Conservation (phyloP, 2,329 filamentous ascomycete genomes). For the Dactylellina parvicollis region DNA sequence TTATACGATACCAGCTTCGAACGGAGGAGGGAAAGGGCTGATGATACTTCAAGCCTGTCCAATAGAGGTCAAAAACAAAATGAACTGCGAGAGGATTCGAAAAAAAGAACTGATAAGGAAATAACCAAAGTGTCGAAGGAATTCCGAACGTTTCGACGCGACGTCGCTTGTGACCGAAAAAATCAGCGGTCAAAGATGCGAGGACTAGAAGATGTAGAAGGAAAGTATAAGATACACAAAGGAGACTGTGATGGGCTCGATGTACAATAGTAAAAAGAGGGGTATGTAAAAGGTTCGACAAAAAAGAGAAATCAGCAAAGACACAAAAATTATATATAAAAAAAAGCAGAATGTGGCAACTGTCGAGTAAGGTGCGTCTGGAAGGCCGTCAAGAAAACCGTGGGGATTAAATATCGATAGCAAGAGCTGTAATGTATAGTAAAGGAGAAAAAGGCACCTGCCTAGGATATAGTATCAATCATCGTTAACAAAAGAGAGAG, state of each 20-base stretch:
- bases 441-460: constrained; percentile 22
- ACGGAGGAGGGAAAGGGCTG: constrained; percentile 2
- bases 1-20: constrained; percentile 55
- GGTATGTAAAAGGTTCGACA: constrained; percentile 24
- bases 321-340: constrained; percentile 29
- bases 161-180: constrained; percentile 14
- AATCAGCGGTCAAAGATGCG: constrained; percentile 26
- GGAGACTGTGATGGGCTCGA: constrained; percentile 51
- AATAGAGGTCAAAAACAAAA: constrained; percentile 4
- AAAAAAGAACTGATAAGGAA: constrained; percentile 15
- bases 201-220: constrained; percentile 11
- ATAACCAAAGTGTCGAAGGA: constrained; percentile 8
- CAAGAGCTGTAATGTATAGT: constrained; percentile 30
- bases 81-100: constrained; percentile 4
- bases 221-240: constrained; percentile 43
- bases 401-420: constrained; percentile 37
- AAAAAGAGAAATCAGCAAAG: constrained; percentile 36
- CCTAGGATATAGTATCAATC: constrained; percentile 48
- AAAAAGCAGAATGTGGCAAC: constrained; percentile 25
- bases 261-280: constrained; percentile 44
- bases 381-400: constrained; percentile 51
- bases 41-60: constrained; percentile 24
- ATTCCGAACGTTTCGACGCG: background rate
- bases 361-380: constrained; percentile 37
- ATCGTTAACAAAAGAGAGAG: constrained; percentile 39